Evolutionary conservation across 2,329 filamentous ascomycete species (phyloP), one percentile per base, ranked within the genome.

Genomic region (Epichloe amarillans): DNA sequence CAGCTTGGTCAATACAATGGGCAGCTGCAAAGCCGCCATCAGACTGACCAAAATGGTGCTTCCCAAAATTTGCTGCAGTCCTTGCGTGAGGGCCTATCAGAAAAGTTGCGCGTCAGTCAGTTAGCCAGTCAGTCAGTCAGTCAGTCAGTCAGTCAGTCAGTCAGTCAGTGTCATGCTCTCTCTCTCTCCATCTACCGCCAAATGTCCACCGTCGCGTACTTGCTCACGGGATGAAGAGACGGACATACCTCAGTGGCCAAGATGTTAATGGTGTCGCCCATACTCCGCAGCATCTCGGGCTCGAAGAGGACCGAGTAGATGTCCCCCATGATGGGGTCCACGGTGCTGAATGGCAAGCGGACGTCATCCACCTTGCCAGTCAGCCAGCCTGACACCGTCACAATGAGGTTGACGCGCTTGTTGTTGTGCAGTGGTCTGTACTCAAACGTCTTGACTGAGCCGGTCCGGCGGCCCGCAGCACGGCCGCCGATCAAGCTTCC

Each of bases 241-340:
- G 30, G 37, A 79, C 77, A 69, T 69, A 91, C 88, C 80, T 98
- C 93, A 36, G 93, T 98, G 52, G 93, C 93, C 56, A 98, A 73
- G 68, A 98, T 97, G 61, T 96, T 96, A 61, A 98, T 97, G 44
- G 93, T 98, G 64, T 93, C 88, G 78, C 93, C 93, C 84, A 96
- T 98, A 67, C 88, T 95, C 59, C 82, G 84, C 63, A 98, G 77
- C 90, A 98, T 95, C 64, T 98, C 93, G 3, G 93, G 94, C 66
- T 98, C 93, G 90, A 93, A 98, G 52, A 94, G 74, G 11, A 98
- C 84, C 0, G 91, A 96, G 69, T 98, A 98, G 15, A 98, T 83
- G 63, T 98, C 93, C 12, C 93, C 93, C 93, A 98, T 98, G 55
- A 97, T 80, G 0, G 94, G 88, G 65, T 98, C 90, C 6, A 98